Conservation (phyloP, 2,329 filamentous ascomycete species). For the Triangularia verruculosa region DNA sequence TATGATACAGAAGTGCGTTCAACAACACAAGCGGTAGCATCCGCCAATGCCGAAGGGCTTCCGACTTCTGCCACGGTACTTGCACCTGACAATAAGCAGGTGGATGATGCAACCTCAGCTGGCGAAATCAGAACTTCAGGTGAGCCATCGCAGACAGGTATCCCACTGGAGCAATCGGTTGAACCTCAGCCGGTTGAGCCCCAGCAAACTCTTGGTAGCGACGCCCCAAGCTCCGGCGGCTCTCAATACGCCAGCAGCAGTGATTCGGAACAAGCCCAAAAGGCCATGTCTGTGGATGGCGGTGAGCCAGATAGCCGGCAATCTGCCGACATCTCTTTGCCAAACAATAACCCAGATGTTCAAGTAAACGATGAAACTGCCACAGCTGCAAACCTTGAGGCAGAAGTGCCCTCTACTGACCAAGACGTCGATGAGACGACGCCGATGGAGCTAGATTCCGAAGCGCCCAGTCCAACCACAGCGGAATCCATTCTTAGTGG, state of each 20-base stretch:
- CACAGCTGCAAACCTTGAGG: neutral
- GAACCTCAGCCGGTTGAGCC: constrained; percentile 1
- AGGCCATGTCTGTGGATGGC: neutral
- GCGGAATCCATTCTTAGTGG: constrained; percentile 19
- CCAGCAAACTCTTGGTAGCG: neutral
- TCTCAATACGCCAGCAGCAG: neutral
- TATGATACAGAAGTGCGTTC: neutral
- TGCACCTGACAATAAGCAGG: constrained; percentile 6
- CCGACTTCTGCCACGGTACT: neutral
- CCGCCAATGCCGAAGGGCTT: neutral
- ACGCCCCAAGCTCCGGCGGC: neutral
- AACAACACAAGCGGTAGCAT: neutral
- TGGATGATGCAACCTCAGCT: constrained; percentile 16
- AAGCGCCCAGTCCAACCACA: constrained; percentile 23
- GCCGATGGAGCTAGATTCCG: constrained; percentile 27
- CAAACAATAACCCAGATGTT: neutral
- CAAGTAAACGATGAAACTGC: neutral
- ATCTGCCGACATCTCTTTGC: neutral
- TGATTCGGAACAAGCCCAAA: neutral
- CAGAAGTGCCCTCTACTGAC: neutral
- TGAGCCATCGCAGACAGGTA: neutral
- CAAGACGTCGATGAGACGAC: constrained; percentile 19
- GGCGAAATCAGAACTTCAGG: constrained; percentile 12
- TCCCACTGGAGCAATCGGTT: neutral
- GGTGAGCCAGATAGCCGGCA: neutral